A percentile compares a stretch with the other conserved stretches of the same genome.
Evolutionary conservation across 2,329 filamentous ascomycete species (phyloP).

Genomic region (Diaporthe sp.): DNA sequence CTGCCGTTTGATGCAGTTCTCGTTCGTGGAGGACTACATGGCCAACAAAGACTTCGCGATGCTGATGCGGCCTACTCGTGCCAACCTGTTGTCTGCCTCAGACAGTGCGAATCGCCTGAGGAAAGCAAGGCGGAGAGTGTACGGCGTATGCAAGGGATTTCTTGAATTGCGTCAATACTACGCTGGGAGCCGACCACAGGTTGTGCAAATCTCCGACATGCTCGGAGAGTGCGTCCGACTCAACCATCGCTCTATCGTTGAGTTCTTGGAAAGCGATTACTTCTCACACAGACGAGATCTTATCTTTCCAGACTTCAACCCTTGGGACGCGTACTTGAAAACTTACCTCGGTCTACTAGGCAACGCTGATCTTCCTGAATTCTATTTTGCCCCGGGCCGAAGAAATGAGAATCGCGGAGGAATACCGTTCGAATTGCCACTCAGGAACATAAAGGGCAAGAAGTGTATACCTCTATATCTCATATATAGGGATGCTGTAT

Average conservation of each 20-base stretch:
- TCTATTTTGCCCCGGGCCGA: neutral
- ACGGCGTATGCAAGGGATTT: conserved; percentile 14
- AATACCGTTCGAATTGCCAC: fast-evolving
- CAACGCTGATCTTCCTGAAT: neutral
- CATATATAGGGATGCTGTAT: fast-evolving
- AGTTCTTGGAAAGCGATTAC: neutral
- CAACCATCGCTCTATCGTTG: conserved; percentile 11
- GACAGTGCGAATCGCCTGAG: neutral
- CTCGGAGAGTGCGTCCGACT: neutral
- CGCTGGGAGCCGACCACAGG: neutral
- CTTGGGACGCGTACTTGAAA: conserved; percentile 5
- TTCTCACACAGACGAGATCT: neutral
- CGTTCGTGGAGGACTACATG: neutral
- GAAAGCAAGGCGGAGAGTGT: neutral
- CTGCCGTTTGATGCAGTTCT: conserved; percentile 13
- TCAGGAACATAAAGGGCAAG: neutral
- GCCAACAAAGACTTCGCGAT: neutral
- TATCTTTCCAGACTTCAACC: neutral
- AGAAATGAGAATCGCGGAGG: neutral
- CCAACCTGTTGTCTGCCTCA: neutral
- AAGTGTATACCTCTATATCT: neutral
- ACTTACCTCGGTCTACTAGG: neutral
- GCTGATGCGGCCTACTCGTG: neutral
- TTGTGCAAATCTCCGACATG: conserved; percentile 4
- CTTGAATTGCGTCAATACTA: neutral